Conservation (phyloP, 257 asterid genomes). For the Solanum commersonii region DNA sequence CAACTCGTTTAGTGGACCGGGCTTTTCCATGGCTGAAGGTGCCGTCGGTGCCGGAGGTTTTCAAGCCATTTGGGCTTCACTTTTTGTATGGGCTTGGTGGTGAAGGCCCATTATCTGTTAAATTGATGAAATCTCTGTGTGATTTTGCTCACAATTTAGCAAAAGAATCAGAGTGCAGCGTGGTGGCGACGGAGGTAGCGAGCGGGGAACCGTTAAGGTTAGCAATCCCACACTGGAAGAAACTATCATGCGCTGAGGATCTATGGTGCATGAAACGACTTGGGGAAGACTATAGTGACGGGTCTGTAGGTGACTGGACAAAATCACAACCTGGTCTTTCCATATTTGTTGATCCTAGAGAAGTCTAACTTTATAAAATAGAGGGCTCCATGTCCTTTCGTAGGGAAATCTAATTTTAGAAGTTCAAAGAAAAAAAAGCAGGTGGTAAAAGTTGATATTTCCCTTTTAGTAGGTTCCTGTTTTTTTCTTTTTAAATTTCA, state of each 20-base stretch:
- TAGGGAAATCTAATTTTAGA: conserved; percentile 5
- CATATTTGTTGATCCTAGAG: conserved; percentile 94
- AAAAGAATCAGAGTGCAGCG: conserved; percentile 48
- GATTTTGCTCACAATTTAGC: conserved; percentile 65
- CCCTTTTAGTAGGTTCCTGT: background rate
- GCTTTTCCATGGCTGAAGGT: conserved; percentile 57
- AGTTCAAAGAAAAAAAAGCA: background rate
- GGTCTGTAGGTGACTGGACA: conserved; percentile 79
- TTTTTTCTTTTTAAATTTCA: background rate
- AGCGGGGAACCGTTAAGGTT: conserved; percentile 46
- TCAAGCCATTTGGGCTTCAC: conserved; percentile 76
- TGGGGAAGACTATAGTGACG: conserved; percentile 72
- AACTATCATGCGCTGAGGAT: conserved; percentile 77
- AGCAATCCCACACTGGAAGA: conserved; percentile 79
- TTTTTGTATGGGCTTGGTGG: conserved; percentile 88
- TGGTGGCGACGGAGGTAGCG: conserved; percentile 90
- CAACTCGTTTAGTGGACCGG: conserved; percentile 68
- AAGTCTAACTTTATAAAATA: conserved; percentile 22
- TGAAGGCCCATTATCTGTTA: conserved; percentile 49
- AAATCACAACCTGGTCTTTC: conserved; percentile 65
- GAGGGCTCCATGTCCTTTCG: background rate
- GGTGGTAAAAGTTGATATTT: background rate
- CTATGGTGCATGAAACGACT: conserved; percentile 82
- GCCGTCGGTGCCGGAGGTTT: conserved; percentile 75
- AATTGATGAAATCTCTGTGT: conserved; percentile 28